These are phyloP conservation scores for Viridothelium virens DNA, from an alignment of 495 filamentous ascomycete species.

Conservation along the genomic window DNA sequence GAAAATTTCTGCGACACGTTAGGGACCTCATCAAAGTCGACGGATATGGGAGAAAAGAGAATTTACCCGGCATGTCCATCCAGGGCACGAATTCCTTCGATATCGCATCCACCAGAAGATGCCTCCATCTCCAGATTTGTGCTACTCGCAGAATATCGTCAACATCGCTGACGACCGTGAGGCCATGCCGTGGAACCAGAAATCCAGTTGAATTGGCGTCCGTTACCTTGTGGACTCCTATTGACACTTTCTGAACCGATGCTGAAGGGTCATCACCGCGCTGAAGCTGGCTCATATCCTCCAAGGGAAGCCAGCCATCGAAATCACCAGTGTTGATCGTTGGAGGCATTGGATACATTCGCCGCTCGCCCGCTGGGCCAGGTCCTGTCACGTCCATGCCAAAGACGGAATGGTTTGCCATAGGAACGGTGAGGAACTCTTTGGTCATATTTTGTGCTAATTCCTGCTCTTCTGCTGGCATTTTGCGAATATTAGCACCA, in stretches of 20 bases:
- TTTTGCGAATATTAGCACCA: not conserved
- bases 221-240: not conserved
- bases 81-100: not conserved
- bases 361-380: not conserved
- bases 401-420: not conserved
- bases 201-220: constrained; percentile 5
- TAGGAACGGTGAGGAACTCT: not conserved
- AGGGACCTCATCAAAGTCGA: not conserved
- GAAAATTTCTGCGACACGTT: not conserved
- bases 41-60: not conserved
- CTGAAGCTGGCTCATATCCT: not conserved
- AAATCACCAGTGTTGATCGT: constrained; percentile 7
- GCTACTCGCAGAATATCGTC: not conserved
- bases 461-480: not conserved
- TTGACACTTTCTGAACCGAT: not conserved
- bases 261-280: not conserved
- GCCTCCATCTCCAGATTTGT: constrained; percentile 6
- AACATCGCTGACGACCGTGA: not conserved
- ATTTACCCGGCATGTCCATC: not conserved
- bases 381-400: not conserved
- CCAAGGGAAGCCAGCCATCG: not conserved
- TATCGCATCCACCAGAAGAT: not conserved
- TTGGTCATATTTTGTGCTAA: not conserved
- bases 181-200: not conserved
- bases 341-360: not conserved